Base-by-base conservation (phyloP, 805 yeast genomes). In the Kockiozyma suomiensis region DNA sequence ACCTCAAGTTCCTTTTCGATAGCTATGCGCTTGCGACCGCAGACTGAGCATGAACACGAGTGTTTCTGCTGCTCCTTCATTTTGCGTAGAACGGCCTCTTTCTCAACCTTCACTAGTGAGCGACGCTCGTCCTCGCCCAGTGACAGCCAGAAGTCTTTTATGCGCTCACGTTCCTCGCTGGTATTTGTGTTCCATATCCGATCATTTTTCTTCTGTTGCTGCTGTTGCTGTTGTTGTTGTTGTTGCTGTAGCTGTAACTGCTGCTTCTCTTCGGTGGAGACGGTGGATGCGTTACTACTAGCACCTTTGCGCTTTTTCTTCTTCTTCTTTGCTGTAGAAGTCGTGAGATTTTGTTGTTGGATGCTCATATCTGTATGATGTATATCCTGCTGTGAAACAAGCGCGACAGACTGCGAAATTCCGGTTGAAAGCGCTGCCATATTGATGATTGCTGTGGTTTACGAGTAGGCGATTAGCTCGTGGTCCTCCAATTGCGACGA, bases 1-100 rank as follows among this genome's bases (percentile, higher is more conserved):
- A 81, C 82, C 67, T 85, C 90, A 68, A 91, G 79, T 70, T 89
- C 96, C 66, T 83, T 85, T 69, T 88, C 94, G 64, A 90, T 81
- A 15, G 89, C 83, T 52, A 77, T 73, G 68, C 86, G 84, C 66
- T 87, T 85, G 48, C 88, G 81, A 1, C 92, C 93, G 75, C 97
- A 92, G 19, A 84, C 84, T 3, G 85, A 76, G 71, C 97, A 92
- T 59, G 83, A 80, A 71, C 97, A 91, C 28, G 73, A 72, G 26
- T 77, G 75, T 63, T 79, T 78, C 69, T 83, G 86, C 69, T 84
- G 84, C 60, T 80, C 84, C 61, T 81, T 82, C 72, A 90, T 82
- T 45, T 84, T 79, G 50, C 81, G 81, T 73, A 88, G 78, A 1
- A 91, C 84, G 42, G 88, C 85, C 49, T 82, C 82, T 70, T 85